phyloP scores from a whole-genome alignment of 768 basidiomycete species.

The Hygrophoropsis aurantiaca region DNA sequence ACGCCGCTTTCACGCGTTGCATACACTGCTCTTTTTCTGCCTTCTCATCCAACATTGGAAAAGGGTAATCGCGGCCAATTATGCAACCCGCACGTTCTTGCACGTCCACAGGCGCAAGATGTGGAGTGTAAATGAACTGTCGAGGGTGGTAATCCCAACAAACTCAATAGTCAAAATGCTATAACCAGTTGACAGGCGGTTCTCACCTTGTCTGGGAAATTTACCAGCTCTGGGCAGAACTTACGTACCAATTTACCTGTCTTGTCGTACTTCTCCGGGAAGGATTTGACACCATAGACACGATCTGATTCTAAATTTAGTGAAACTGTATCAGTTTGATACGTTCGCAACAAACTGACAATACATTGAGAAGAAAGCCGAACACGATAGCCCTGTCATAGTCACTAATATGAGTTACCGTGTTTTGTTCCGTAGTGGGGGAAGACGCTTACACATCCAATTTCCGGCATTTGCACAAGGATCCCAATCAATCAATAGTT shows the following conservation, averaged over 20 bases:
- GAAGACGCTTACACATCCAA: conserved; percentile 16
- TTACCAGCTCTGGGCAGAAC: conserved; percentile 10
- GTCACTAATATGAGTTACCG: conserved; percentile 4
- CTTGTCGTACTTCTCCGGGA: conserved; percentile 17
- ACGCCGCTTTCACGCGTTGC: conserved; percentile 8
- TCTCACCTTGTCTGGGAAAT: conserved; percentile 26
- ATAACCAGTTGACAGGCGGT: conserved; percentile 7
- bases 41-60: conserved; percentile 13
- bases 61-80: conserved; percentile 6
- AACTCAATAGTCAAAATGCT: conserved; percentile 20
- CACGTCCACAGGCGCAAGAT: neutral
- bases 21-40: conserved; percentile 13
- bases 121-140: neutral
- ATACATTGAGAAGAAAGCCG: conserved; percentile 25
- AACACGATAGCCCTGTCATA: conserved; percentile 12
- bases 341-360: conserved; percentile 27
- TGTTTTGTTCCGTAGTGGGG: conserved; percentile 7
- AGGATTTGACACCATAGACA: conserved; percentile 16
- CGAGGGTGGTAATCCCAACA: neutral
- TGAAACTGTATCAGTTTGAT: conserved; percentile 21
- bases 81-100: conserved; percentile 6
- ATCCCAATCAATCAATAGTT: conserved; percentile 11
- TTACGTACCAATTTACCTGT: conserved; percentile 24
- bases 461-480: conserved; percentile 23
- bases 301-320: conserved; percentile 26